phyloP scores from a whole-genome alignment of 169 alveolate genomes.

The Theileria annulata region DNA sequence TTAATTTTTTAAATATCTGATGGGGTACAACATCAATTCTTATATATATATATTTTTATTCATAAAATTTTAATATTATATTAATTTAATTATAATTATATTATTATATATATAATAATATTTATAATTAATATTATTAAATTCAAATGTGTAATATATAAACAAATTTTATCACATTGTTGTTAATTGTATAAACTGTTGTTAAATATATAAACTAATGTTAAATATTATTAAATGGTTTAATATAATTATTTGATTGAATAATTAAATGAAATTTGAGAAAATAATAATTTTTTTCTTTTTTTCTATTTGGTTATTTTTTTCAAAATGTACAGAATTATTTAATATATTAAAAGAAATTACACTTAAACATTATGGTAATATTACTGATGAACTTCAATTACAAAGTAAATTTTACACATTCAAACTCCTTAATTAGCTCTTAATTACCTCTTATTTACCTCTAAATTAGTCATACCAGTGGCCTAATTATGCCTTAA shows the following conservation, averaged over 20 bases:
- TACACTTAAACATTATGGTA: slow-evolving; percentile 8
- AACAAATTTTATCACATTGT: not conserved
- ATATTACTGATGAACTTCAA: slow-evolving; percentile 7
- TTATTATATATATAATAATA: no score
- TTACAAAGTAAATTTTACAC: slow-evolving; percentile 25
- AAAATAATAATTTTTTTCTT: not conserved
- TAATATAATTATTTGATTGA: not conserved
- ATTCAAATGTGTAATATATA: not conserved
- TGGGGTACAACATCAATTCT: not conserved
- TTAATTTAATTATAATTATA: no score
- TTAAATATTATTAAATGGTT: no score
- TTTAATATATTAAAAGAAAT: slow-evolving; percentile 21
- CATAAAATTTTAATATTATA: no score
- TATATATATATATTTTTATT: no score
- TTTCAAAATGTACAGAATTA: slow-evolving; percentile 20
- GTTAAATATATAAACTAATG: no score
- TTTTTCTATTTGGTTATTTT: slow-evolving; percentile 1
- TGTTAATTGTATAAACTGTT: not conserved
- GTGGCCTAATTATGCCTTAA: not conserved
- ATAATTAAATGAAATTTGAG: not conserved
- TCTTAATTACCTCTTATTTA: no score
- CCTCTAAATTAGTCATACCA: not conserved
- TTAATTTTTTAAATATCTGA: no score
- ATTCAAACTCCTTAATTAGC: not conserved
- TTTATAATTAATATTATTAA: not conserved